These are phyloP conservation scores for Bidens hawaiensis DNA, from an alignment of 140 eudicot genomes.

Conservation along the genomic window DNA sequence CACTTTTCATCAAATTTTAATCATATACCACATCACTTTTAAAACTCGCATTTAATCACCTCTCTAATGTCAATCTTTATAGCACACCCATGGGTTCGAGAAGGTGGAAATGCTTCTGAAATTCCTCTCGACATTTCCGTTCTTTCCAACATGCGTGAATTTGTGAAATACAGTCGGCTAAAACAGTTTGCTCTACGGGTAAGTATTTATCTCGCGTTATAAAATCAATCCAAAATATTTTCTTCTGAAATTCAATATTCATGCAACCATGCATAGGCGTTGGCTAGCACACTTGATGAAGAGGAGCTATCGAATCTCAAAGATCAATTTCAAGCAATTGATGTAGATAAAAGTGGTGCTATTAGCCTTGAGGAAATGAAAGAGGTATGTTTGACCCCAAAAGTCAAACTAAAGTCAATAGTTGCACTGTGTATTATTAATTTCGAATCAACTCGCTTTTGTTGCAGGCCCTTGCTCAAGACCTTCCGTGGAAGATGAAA, in stretches of 20 bases:
- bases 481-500: conserved; percentile 93
- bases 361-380: conserved; percentile 97
- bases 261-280: conserved; percentile 44
- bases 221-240: background rate
- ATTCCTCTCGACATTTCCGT: conserved; percentile 91
- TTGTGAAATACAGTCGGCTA: conserved; percentile 85
- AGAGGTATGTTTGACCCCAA: conserved; percentile 45
- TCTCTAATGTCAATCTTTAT: conserved; percentile 18
- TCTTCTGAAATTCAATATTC: conserved; percentile 4
- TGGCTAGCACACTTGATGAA: conserved; percentile 84
- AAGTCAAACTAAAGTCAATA: background rate
- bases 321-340: conserved; percentile 93
- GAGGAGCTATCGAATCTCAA: conserved; percentile 76
- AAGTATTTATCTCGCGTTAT: conserved; percentile 11
- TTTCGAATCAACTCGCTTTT: background rate
- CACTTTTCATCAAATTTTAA: background rate
- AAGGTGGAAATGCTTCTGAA: conserved; percentile 91
- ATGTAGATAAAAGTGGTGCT: conserved; percentile 82
- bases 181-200: conserved; percentile 89
- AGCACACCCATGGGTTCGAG: conserved; percentile 99
- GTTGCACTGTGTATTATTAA: background rate
- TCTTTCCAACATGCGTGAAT: conserved; percentile 78
- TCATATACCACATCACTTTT: background rate
- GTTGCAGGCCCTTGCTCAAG: conserved; percentile 88
- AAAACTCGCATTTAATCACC: background rate